Conservation (phyloP, 805 yeast genomes). For the Jamesozyma rosinii region DNA sequence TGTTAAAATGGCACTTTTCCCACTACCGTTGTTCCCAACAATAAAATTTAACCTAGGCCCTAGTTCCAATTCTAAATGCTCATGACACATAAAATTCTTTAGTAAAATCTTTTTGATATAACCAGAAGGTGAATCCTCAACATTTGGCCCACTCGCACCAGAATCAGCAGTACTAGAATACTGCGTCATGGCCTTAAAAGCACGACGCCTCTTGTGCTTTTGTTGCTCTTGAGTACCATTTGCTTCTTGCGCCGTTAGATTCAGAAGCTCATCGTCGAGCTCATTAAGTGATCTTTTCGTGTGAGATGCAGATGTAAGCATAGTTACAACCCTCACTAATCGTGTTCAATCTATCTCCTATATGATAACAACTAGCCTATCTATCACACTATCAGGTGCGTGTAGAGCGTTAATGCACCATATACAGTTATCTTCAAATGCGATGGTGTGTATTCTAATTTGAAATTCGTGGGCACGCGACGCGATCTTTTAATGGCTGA, state of each 20-base stretch:
- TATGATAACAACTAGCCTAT: too few species aligned
- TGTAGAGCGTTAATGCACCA: too few species aligned
- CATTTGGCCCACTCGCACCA: not conserved
- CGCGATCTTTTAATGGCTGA: not conserved
- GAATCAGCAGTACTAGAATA: constrained; percentile 5
- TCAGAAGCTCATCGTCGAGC: constrained; percentile 12
- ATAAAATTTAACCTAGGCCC: constrained; percentile 80
- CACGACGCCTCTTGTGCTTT: constrained; percentile 16
- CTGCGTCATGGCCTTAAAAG: constrained; percentile 26
- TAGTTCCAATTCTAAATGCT: constrained; percentile 59
- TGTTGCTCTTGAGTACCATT: constrained; percentile 7
- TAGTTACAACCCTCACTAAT: not conserved
- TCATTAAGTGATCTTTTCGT: constrained; percentile 13
- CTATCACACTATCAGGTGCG: too few species aligned
- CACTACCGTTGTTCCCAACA: constrained; percentile 85
- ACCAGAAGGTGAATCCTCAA: constrained; percentile 40
- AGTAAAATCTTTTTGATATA: constrained; percentile 54
- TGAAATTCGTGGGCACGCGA: not conserved
- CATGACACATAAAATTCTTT: constrained; percentile 85
- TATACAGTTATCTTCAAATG: too few species aligned
- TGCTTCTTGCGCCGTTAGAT: constrained; percentile 11
- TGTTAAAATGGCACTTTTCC: constrained; percentile 80
- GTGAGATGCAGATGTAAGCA: not conserved
- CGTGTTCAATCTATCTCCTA: too few species aligned
- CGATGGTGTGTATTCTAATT: too few species aligned